Base-by-base conservation (phyloP, 2,329 filamentous ascomycete species). In the Talaromyces marneffei region DNA sequence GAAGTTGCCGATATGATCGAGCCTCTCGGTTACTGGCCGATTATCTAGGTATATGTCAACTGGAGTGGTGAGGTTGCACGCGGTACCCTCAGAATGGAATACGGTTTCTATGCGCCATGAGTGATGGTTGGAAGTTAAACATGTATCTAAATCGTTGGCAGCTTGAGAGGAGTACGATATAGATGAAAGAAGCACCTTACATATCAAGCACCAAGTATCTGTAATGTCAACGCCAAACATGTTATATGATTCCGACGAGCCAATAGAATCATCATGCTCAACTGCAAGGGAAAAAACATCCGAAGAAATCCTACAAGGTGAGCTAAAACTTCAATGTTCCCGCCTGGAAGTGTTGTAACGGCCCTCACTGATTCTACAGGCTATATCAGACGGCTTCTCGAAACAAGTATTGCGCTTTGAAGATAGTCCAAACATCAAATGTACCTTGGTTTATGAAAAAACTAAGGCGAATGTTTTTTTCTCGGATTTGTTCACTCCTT, bases 1-100 rank as follows among this genome's bases (percentile, higher is more conserved):
- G 44, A 50, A 50, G 44, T 50, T 29, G 44, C 44, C 25, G 44
- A 50, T 18, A 50, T 50, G 44, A 50, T 50, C 44, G 44, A 50
- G 44, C 44, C 20, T 23, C 20, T 20, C 20, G 40, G 40, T 23
- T 42, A 23, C 10, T 7, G 23, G 20, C 23, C 18, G 20, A 25
- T 23, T 46, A n/a, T n/a, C n/a, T n/a, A n/a, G n/a, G n/a, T n/a
- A 33, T 33, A 33, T 33, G 29, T 33, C 29, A 33, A n/a, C n/a
- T n/a, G n/a, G n/a, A n/a, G n/a, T n/a, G n/a, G n/a, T n/a, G n/a
- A n/a, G n/a, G n/a, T n/a, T n/a, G n/a, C n/a, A n/a, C n/a, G n/a
- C n/a, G n/a, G n/a, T n/a, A n/a, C n/a, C n/a, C n/a, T n/a, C n/a
- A n/a, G n/a, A n/a, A n/a, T n/a, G n/a, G n/a, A n/a, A n/a, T n/a